Base-by-base conservation (phyloP, 441 rosid genomes). In the Gossypium schwendimanii region DNA sequence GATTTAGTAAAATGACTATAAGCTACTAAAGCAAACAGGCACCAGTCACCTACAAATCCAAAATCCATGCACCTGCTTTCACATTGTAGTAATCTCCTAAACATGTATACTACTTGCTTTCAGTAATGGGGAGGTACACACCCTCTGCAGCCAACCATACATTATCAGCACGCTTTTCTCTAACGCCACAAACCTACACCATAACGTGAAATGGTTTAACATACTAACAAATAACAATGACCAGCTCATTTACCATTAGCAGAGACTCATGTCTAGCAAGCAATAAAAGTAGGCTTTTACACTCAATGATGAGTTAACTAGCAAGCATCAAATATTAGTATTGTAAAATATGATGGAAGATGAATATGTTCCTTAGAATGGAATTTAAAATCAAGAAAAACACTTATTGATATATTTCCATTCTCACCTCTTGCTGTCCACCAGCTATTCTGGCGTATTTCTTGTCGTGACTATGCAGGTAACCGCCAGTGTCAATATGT, bases 81-180 rank as follows among this genome's bases (percentile, higher is more conserved):
- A 74, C 76, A 33, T 52, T 26, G 58, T 70, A 57, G 62, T 17
- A 23, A 26, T 64, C 67, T n/a, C 20, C 44, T 17, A n/a, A 70
- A 26, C 20, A 61, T 15, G 6, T 2, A 24, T 8, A 67, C 80
- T 85, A 87, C 80, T 85, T 81, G 85, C 84, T 86, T 74, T 76
- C 88, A 0, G 84, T 77, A 62, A 93, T 77, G 0, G 98, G 99
- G 75, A 95, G 95, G 83, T 89, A 93, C 20, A 88, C 92, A 3
- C 99, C 99, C 83, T 95, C 98, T 10, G 97, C 94, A 52, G 98
- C 99, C 82, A 93, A 77, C 99, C 99, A 95, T 49, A 95, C 72
- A 10, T 89, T 95, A 77, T 93, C 99, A 0, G 97, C 85, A 5
- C 88, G 88, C 85, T 95, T 93, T 78, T 95, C 98, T 9, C 88